These are phyloP conservation scores for Adansonia gregorii DNA, from an alignment of 441 rosid genomes.

Conservation along the genomic window DNA sequence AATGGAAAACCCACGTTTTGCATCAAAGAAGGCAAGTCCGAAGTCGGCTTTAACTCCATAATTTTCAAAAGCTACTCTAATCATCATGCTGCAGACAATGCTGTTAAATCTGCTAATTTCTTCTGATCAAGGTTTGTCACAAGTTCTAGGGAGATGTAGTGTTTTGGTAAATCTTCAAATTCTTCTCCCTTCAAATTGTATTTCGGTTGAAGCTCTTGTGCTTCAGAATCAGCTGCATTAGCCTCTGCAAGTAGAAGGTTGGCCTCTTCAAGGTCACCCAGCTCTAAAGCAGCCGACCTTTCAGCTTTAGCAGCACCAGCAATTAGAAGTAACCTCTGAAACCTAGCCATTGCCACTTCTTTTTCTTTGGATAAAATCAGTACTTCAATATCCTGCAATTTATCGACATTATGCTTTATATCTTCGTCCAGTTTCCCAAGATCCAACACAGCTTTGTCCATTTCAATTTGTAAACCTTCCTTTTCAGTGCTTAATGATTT, in stretches of 20 bases:
- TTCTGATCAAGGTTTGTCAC: conserved; percentile 53
- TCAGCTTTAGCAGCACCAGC: conserved; percentile 73
- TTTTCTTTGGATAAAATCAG: conserved; percentile 67
- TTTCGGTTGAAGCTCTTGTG: conserved; percentile 55
- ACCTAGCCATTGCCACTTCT: conserved; percentile 71
- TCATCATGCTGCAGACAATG: too few species aligned
- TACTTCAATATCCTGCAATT: conserved; percentile 62
- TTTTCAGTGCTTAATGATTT: conserved; percentile 76
- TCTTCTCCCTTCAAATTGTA: conserved; percentile 60
- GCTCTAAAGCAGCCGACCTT: conserved; percentile 75
- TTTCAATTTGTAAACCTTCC: conserved; percentile 54
- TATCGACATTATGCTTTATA: conserved; percentile 59
- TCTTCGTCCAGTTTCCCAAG: conserved; percentile 62
- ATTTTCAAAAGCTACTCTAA: too few species aligned
- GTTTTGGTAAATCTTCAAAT: conserved; percentile 48
- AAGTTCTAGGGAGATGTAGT: conserved; percentile 78
- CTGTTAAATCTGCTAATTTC: too few species aligned
- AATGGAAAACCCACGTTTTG: background rate
- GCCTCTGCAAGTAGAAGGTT: conserved; percentile 73
- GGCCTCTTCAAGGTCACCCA: conserved; percentile 74
- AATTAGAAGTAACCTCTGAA: conserved; percentile 65
- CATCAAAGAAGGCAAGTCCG: too few species aligned
- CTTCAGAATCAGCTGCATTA: conserved; percentile 74
- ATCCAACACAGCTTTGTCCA: conserved; percentile 54
- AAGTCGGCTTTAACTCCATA: too few species aligned